Base-by-base conservation (phyloP, 257 asterid species). In the Nyctanthes arbortristis region DNA sequence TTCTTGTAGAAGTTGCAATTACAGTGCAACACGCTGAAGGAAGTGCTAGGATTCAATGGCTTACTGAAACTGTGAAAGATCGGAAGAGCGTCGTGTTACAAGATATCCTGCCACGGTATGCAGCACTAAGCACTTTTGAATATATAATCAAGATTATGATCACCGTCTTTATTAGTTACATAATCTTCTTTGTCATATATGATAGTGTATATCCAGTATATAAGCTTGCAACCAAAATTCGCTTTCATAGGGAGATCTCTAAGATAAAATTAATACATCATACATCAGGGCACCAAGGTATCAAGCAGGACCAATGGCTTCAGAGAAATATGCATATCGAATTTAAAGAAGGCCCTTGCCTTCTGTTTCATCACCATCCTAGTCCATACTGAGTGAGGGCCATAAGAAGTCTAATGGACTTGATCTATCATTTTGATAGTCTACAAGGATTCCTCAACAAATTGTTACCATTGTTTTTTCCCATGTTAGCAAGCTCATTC, bases 21-120 rank as follows among this genome's bases (percentile, higher is more conserved):
- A 79, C 96, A 32, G 78, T 93, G 90, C 96, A 78, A 57, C 81
- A 78, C 65, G 83, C 73, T 12, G 91, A 82, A 68, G 85, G 76
- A 74, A 82, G 79, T 73, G 83, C 79, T 61, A 82, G 95, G 84
- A 80, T 87, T 70, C 89, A 82, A 71, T 93, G 99, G 97, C 90
- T 93, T 65, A 78, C 81, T 49, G 96, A 93, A 66, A 82, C 96
- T 32, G 76, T 90, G 14, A 92, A 91, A 67, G n/a, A n/a, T n/a
- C n/a, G n/a, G n/a, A 86, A 91, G 71, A 77, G 88, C 60, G n/a
- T n/a, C 87, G 97, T 16, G 88, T 87, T 61, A 83, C 96, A 47
- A 80, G 88, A 65, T 84, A 83, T 79, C 99, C 99, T 69, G 89
- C 97, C 72, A 91, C 96, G 81, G 99, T 93, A 86, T 60, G 88